Percentiles rank a stretch among this genome's conserved stretches.
Evolutionary conservation across 257 asterid species (phyloP).

Genomic region (Leptodermis oblonga): DNA sequence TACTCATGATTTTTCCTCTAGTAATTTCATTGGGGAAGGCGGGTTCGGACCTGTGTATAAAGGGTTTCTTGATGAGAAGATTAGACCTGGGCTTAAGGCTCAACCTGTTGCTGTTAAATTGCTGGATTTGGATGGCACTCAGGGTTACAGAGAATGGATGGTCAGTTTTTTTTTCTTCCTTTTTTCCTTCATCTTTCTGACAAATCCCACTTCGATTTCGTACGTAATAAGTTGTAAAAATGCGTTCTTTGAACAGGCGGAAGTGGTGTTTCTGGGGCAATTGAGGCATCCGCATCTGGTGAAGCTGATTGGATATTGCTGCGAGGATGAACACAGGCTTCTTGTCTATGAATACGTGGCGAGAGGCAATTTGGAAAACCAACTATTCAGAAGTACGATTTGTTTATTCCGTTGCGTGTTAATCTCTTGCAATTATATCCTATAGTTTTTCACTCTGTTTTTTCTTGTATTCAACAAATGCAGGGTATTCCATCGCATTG

Average conservation of each 20-base stretch:
- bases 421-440: too few species aligned
- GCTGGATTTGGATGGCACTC: slow-evolving; percentile 67
- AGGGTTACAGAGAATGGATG: slow-evolving; percentile 86
- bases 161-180: slow-evolving; percentile 35
- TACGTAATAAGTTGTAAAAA: too few species aligned
- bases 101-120: slow-evolving; percentile 87
- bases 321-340: slow-evolving; percentile 74
- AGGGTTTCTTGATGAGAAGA: slow-evolving; percentile 61
- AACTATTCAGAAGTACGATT: slow-evolving; percentile 55
- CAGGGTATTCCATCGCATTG: slow-evolving; percentile 54
- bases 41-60: slow-evolving; percentile 95
- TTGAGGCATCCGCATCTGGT: slow-evolving; percentile 72
- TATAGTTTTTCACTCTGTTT: too few species aligned
- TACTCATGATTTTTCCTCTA: slow-evolving; percentile 41
- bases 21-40: slow-evolving; percentile 73
- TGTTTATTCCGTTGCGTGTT: too few species aligned
- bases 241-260: slow-evolving; percentile 61
- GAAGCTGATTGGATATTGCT: slow-evolving; percentile 80
- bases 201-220: too few species aligned
- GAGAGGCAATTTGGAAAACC: slow-evolving; percentile 71
- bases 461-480: too few species aligned
- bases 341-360: slow-evolving; percentile 85
- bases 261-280: slow-evolving; percentile 77
- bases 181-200: background rate
- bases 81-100: slow-evolving; percentile 54